These are phyloP conservation scores for Yarrowia sp. DNA, from an alignment of 805 yeast genomes.

Conservation along the genomic window DNA sequence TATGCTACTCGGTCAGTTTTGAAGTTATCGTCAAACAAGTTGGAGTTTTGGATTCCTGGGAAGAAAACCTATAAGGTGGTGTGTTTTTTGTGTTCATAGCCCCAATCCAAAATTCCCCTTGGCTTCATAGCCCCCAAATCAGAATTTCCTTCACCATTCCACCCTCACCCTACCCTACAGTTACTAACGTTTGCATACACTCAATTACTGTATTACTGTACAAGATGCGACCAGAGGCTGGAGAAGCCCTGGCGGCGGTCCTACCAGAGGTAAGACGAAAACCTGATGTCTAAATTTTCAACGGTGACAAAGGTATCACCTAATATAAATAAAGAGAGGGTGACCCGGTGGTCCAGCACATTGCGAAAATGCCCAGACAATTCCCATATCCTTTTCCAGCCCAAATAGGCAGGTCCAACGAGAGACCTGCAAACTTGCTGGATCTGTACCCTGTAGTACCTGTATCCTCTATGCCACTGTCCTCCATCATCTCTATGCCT, in stretches of 20 bases:
- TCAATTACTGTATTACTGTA: conserved; percentile 37
- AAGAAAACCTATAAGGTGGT: no score
- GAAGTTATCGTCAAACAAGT: no score
- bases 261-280: not conserved
- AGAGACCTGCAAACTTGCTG: no score
- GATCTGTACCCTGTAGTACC: not conserved
- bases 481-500: not conserved
- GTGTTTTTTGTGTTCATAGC: no score
- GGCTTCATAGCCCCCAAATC: no score
- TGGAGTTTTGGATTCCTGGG: no score
- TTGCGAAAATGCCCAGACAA: not conserved
- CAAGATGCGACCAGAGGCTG: conserved; percentile 12
- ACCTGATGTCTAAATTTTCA: conserved; percentile 27
- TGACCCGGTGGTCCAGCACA: conserved; percentile 28
- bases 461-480: not conserved
- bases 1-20: no score
- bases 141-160: no score
- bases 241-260: not conserved
- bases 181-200: not conserved
- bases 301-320: conserved; percentile 11
- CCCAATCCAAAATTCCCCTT: no score
- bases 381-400: conserved; percentile 21
- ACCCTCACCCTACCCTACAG: no score
- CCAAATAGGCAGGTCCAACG: conserved; percentile 12
- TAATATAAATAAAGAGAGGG: conserved; percentile 35